phyloP scores from a whole-genome alignment of 2,329 filamentous ascomycete species.

The Dothistroma pini region DNA sequence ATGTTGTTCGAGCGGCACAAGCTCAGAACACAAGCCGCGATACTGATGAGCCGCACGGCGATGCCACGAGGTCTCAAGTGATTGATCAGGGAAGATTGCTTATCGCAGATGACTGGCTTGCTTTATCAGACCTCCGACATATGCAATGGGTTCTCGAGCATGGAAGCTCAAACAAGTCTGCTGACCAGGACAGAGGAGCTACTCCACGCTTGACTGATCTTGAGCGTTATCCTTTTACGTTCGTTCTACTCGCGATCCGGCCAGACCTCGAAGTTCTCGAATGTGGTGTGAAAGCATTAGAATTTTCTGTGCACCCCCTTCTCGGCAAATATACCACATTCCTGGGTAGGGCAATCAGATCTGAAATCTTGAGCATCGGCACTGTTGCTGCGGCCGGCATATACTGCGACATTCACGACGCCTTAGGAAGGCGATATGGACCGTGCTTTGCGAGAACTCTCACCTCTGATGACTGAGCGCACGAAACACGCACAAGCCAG shows the following conservation, averaged over 20 bases:
- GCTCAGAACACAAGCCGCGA: neutral
- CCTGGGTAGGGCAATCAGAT: neutral
- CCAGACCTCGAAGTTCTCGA: neutral
- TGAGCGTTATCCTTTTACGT: neutral
- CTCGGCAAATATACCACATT: neutral
- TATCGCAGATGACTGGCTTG: neutral
- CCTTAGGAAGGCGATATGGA: neutral
- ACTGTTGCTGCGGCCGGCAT: neutral
- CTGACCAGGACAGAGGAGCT: neutral
- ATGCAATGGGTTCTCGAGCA: neutral
- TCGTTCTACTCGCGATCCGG: neutral
- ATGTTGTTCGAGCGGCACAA: neutral
- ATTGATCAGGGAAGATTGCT: neutral
- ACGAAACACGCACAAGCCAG: neutral
- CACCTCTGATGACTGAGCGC: neutral
- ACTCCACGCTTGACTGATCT: neutral
- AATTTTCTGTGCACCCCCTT: neutral
- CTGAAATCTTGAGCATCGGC: neutral
- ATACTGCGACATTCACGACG: neutral
- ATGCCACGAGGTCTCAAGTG: too few species aligned
- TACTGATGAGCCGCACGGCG: neutral
- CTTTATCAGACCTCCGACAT: neutral
- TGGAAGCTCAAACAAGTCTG: neutral
- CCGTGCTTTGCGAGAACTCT: neutral
- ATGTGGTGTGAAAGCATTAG: too few species aligned